Percentiles rank a stretch among this genome's conserved stretches.
Conservation (phyloP, 2,329 filamentous ascomycete genomes). For the Phialocephala sp. region DNA sequence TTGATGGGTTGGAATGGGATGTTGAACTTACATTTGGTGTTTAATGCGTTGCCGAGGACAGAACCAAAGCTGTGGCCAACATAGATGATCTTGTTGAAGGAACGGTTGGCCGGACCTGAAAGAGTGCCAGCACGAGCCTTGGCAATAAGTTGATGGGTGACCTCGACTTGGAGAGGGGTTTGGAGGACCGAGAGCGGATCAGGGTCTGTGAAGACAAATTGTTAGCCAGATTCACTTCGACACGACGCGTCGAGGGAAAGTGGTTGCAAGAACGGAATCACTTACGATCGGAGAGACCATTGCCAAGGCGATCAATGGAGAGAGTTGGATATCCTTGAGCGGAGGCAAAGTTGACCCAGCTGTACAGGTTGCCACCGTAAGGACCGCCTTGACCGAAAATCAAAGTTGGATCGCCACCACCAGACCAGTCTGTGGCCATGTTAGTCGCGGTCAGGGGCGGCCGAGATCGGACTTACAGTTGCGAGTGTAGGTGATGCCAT, state of each 20-base stretch:
- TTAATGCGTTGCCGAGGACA: slow-evolving; percentile 33
- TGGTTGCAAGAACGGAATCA: slow-evolving; percentile 26
- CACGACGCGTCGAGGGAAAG: slow-evolving; percentile 17
- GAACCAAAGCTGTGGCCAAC: slow-evolving; percentile 40
- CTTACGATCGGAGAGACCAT: slow-evolving; percentile 33
- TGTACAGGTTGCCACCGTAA: slow-evolving; percentile 28
- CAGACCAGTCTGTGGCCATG: slow-evolving; percentile 29
- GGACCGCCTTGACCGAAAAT: not conserved
- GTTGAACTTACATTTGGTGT: slow-evolving; percentile 23
- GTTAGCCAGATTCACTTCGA: not conserved
- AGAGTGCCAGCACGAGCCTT: slow-evolving; percentile 24
- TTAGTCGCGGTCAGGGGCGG: not conserved
- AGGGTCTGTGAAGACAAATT: slow-evolving; percentile 30
- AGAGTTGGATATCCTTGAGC: slow-evolving; percentile 37
- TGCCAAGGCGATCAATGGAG: slow-evolving; percentile 39
- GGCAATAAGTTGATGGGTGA: slow-evolving; percentile 36
- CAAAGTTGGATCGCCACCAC: slow-evolving; percentile 18
- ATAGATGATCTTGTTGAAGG: slow-evolving; percentile 37
- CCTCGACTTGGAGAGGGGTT: slow-evolving; percentile 34
- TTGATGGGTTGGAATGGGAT: not conserved
- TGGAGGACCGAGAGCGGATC: slow-evolving; percentile 36
- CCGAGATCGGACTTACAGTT: slow-evolving; percentile 25
- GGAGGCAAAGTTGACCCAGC: slow-evolving; percentile 35
- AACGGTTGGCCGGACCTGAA: slow-evolving; percentile 13
- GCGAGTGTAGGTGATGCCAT: slow-evolving; percentile 35